phyloP scores from a whole-genome alignment of 371 early-diverging fungal genomes.

The Sporodiniella umbellata region DNA sequence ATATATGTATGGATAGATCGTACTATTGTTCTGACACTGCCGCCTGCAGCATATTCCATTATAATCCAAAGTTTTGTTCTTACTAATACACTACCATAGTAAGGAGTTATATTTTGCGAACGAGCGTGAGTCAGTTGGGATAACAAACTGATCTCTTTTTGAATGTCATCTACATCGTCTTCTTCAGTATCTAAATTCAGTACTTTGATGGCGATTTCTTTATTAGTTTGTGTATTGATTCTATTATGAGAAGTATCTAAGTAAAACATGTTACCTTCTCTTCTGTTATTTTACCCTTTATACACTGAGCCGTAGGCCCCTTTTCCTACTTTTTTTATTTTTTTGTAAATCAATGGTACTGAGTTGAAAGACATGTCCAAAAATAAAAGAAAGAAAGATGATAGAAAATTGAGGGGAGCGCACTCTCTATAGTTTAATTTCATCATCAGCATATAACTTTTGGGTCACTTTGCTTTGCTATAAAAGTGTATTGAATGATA shows the following conservation, averaged over 20 bases:
- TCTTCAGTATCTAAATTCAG: conserved; percentile 94
- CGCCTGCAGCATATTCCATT: conserved; percentile 97
- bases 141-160: conserved; percentile 88
- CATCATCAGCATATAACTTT: no score
- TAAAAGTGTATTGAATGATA: no score
- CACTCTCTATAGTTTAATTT: no score
- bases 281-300: conserved; percentile 35
- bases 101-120: conserved; percentile 89
- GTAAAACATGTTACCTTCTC: background rate
- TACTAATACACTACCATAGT: conserved; percentile 88
- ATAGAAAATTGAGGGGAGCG: no score
- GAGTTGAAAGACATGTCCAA: conserved; percentile 1
- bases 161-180: conserved; percentile 95
- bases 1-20: conserved; percentile 12
- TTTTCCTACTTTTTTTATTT: conserved; percentile 45
- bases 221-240: conserved; percentile 63
- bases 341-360: conserved; percentile 42
- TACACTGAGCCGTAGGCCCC: conserved; percentile 59
- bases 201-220: conserved; percentile 92
- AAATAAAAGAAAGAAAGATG: background rate
- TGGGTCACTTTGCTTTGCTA: no score
- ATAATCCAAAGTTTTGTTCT: conserved; percentile 96
- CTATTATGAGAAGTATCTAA: no score
- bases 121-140: conserved; percentile 79
- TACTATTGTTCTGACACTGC: conserved; percentile 85